Percentiles rank a stretch among this genome's conserved stretches.
phyloP scores from a whole-genome alignment of 257 asterid species.

The Eustoma russellianum region DNA sequence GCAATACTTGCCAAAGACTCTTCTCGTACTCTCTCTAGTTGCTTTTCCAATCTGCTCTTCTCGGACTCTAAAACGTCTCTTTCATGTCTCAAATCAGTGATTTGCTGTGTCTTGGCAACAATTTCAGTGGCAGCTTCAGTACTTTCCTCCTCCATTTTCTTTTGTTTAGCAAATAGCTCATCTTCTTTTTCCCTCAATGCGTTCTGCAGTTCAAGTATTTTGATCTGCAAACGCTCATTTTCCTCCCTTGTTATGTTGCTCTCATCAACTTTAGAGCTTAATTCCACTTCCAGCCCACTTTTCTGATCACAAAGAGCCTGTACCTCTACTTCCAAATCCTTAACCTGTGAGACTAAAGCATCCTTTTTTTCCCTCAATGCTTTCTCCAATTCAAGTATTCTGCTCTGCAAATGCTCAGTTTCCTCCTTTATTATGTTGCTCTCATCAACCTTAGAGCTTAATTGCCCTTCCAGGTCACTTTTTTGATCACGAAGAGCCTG shows the following conservation, averaged over 20 bases:
- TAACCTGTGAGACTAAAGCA: slow-evolving; percentile 9
- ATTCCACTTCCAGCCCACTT: slow-evolving; percentile 42
- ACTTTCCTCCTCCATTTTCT: slow-evolving; percentile 42
- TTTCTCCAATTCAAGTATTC: slow-evolving; percentile 33
- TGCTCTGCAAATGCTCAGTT: slow-evolving; percentile 16
- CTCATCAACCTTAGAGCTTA: slow-evolving; percentile 32
- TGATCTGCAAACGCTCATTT: slow-evolving; percentile 16
- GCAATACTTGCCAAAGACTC: slow-evolving; percentile 32
- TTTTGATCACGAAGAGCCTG: slow-evolving; percentile 14
- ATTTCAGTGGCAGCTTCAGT: slow-evolving; percentile 34
- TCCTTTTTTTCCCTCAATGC: slow-evolving; percentile 25
- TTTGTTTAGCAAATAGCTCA: slow-evolving; percentile 27
- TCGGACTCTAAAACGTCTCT: slow-evolving; percentile 38
- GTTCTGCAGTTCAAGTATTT: slow-evolving; percentile 33
- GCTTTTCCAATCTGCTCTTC: slow-evolving; percentile 39
- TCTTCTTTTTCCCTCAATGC: slow-evolving; percentile 33
- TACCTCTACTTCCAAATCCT: slow-evolving; percentile 8
- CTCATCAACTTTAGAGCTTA: slow-evolving; percentile 30
- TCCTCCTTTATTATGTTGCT: slow-evolving; percentile 12
- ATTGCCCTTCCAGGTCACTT: slow-evolving; percentile 44
- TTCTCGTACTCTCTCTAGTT: slow-evolving; percentile 38
- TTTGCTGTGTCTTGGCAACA: slow-evolving; percentile 29
- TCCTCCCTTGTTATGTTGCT: slow-evolving; percentile 11
- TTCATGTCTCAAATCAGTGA: slow-evolving; percentile 32
- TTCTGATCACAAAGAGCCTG: slow-evolving; percentile 13